These are phyloP conservation scores for Cercospora brassicicola DNA, from an alignment of 2,329 filamentous ascomycete species.

Conservation along the genomic window DNA sequence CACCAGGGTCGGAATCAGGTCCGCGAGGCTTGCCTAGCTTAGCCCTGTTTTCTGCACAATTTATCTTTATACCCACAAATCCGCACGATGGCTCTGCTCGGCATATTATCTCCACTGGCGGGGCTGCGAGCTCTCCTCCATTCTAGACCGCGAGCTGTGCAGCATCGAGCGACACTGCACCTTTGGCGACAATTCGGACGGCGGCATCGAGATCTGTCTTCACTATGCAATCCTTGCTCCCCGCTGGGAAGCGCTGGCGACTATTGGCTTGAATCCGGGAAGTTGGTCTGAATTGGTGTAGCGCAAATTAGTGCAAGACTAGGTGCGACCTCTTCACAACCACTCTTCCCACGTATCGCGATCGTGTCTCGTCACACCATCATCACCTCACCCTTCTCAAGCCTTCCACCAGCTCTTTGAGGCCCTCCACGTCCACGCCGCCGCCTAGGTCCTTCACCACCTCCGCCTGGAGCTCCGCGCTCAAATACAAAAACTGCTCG, in stretches of 20 bases:
- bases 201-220: neutral
- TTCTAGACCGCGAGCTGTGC: neutral
- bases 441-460: slow-evolving; percentile 50
- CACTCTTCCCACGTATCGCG: neutral
- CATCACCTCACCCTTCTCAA: slow-evolving; percentile 49
- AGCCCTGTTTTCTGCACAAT: neutral
- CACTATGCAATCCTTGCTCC: neutral
- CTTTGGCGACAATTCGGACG: neutral
- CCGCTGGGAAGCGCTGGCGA: neutral
- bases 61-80: neutral
- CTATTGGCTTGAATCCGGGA: neutral
- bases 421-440: slow-evolving; percentile 54
- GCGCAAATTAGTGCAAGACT: neutral
- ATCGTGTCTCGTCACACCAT: neutral
- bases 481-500: slow-evolving; percentile 76
- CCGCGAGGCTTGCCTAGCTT: neutral
- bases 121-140: neutral
- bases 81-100: neutral
- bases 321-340: neutral
- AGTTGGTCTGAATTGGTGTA: neutral
- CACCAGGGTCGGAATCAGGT: too few species aligned
- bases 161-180: neutral
- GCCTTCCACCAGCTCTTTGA: slow-evolving; percentile 61
- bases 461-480: slow-evolving; percentile 58
- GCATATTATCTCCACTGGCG: neutral